phyloP scores from a whole-genome alignment of 768 basidiomycete species.

The Boletales sp. region DNA sequence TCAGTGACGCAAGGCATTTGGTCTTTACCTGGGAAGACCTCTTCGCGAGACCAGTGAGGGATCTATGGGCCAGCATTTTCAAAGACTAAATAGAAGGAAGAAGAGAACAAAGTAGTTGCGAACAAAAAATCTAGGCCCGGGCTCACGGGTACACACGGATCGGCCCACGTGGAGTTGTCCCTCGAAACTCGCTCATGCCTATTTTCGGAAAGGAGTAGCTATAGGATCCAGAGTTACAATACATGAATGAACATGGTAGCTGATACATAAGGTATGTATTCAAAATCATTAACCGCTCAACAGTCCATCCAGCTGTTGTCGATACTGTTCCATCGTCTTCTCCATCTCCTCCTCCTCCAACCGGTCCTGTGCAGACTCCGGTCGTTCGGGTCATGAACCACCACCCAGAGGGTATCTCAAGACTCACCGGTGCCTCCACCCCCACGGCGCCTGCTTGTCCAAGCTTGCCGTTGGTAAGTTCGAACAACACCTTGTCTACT shows the following conservation, averaged over 20 bases:
- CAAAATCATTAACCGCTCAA: constrained; percentile 45
- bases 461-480: constrained; percentile 94
- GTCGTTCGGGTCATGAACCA: constrained; percentile 8
- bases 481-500: constrained; percentile 93
- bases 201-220: constrained; percentile 6
- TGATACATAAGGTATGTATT: constrained; percentile 13
- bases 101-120: constrained; percentile 6
- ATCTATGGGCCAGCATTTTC: constrained; percentile 58
- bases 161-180: constrained; percentile 15
- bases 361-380: constrained; percentile 56
- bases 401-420: background rate
- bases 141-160: constrained; percentile 23
- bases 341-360: constrained; percentile 81
- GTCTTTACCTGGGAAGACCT: constrained; percentile 45
- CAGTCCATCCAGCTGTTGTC: constrained; percentile 83
- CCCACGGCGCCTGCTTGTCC: constrained; percentile 76
- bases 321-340: constrained; percentile 85
- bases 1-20: background rate
- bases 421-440: constrained; percentile 71
- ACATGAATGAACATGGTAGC: constrained; percentile 5
- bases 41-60: constrained; percentile 54
- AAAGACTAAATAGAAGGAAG: constrained; percentile 10
- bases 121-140: constrained; percentile 10
- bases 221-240: constrained; percentile 2
- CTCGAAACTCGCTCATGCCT: background rate